Evolutionary conservation across 192 early-diverging fungal species (phyloP).

Genomic region (Irineochytrium annulatum): DNA sequence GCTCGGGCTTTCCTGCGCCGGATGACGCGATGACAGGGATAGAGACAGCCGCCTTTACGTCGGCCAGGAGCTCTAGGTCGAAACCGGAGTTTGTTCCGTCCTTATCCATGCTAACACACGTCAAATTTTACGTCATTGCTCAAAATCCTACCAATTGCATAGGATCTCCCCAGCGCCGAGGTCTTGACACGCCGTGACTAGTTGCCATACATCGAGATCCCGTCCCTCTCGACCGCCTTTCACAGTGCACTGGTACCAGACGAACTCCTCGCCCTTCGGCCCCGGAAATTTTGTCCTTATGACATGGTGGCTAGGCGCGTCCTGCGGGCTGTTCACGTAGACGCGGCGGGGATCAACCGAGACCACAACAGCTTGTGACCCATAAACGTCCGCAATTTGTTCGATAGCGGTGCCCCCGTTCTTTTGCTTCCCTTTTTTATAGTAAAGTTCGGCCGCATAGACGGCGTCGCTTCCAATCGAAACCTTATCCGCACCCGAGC

Average conservation of each 20-base stretch:
- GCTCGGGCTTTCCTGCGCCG: constrained; percentile 82
- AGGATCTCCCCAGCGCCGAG: constrained; percentile 96
- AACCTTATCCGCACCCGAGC: constrained; percentile 98
- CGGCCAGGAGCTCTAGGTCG: constrained; percentile 78
- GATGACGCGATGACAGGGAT: constrained; percentile 99
- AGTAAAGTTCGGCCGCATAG: constrained; percentile 87
- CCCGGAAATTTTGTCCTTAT: constrained; percentile 69
- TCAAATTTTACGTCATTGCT: not conserved
- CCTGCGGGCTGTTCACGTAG: constrained; percentile 75
- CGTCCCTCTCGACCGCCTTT: constrained; percentile 95
- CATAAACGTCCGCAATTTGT: constrained; percentile 90
- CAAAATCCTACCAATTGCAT: constrained; percentile 68
- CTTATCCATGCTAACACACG: constrained; percentile 72
- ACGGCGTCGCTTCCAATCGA: constrained; percentile 99
- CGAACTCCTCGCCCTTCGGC: constrained; percentile 88
- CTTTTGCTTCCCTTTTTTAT: constrained; percentile 42
- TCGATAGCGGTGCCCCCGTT: constrained; percentile 83
- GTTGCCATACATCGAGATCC: constrained; percentile 88
- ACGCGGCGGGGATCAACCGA: constrained; percentile 96
- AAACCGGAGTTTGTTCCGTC: constrained; percentile 98
- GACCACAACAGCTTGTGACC: constrained; percentile 96
- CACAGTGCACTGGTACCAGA: constrained; percentile 99
- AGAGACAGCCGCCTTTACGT: constrained; percentile 70
- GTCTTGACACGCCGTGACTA: constrained; percentile 80
- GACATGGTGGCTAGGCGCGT: constrained; percentile 71